Conservation (phyloP, 345 rosid genomes). For the Hibiscus trionum region DNA sequence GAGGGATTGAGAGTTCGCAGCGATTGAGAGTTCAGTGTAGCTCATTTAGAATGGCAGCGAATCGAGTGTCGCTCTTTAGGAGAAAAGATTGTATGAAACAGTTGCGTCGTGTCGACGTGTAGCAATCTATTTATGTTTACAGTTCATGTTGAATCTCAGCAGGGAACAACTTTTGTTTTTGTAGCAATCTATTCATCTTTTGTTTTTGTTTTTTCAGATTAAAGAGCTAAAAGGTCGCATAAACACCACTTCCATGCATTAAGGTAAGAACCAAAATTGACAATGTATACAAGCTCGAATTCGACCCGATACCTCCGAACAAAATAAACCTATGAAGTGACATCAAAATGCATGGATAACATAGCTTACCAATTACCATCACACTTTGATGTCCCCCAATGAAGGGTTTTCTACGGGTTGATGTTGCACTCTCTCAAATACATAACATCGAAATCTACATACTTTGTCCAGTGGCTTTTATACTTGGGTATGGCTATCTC, state of each 20-base stretch:
- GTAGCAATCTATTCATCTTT: too few species aligned
- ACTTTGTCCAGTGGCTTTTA: slow-evolving; percentile 21
- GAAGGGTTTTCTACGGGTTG: neutral
- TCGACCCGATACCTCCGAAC: neutral
- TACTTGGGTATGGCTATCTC: slow-evolving; percentile 66
- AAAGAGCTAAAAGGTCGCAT: neutral
- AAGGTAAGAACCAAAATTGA: slow-evolving; percentile 10
- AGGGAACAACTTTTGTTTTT: too few species aligned
- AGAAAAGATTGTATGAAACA: too few species aligned
- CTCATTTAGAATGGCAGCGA: neutral
- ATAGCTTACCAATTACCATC: too few species aligned
- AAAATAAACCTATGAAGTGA: slow-evolving; percentile 8
- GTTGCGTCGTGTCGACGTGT: too few species aligned
- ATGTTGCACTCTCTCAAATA: slow-evolving; percentile 7
- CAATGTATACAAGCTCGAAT: slow-evolving; percentile 14
- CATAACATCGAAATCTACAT: neutral
- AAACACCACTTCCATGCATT: neutral
- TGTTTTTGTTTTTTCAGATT: too few species aligned
- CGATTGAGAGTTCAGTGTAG: neutral
- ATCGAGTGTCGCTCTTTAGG: too few species aligned
- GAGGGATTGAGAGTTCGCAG: neutral
- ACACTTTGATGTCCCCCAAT: neutral
- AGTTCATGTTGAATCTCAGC: too few species aligned
- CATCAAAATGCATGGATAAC: neutral
- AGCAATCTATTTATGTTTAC: too few species aligned